Evolutionary conservation across 2,329 filamentous ascomycete species (phyloP).

Genomic region (Knoxdaviesia proteae): DNA sequence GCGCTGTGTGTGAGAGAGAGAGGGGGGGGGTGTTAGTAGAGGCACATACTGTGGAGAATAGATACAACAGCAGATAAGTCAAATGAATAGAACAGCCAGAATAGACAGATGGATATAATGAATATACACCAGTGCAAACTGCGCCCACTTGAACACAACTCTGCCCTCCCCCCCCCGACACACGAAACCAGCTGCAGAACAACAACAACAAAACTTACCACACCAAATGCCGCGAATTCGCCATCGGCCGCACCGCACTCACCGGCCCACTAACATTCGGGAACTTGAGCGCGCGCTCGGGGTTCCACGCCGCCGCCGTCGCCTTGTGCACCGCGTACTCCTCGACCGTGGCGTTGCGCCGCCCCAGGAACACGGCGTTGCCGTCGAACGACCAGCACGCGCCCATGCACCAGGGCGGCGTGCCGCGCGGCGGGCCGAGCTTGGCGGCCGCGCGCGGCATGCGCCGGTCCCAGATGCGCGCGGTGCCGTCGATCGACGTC

Average conservation of each 20-base stretch:
- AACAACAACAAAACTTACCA: slow-evolving; percentile 25
- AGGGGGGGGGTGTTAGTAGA: no score
- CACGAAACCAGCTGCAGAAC: not conserved
- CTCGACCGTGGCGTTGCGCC: slow-evolving; percentile 81
- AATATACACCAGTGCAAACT: not conserved
- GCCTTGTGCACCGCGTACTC: slow-evolving; percentile 77
- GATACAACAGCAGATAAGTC: no score
- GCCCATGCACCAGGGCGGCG: slow-evolving; percentile 94
- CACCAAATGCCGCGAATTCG: slow-evolving; percentile 76
- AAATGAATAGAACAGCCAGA: no score
- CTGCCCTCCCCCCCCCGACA: no score
- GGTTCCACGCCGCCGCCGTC: slow-evolving; percentile 36
- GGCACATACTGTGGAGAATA: no score
- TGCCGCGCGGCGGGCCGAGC: slow-evolving; percentile 51
- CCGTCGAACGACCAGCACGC: slow-evolving; percentile 93
- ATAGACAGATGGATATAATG: not conserved
- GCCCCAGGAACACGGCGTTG: slow-evolving; percentile 82
- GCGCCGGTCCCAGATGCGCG: slow-evolving; percentile 86
- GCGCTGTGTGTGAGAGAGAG: slow-evolving; percentile 31
- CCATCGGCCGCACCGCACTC: slow-evolving; percentile 74
- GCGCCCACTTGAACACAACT: not conserved
- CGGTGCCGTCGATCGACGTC: slow-evolving; percentile 65
- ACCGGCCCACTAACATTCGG: slow-evolving; percentile 78
- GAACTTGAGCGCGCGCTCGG: slow-evolving; percentile 67
- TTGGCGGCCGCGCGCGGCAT: slow-evolving; percentile 57